These are phyloP conservation scores for Neurospora sp. DNA, from an alignment of 495 filamentous ascomycete genomes.

Conservation along the genomic window DNA sequence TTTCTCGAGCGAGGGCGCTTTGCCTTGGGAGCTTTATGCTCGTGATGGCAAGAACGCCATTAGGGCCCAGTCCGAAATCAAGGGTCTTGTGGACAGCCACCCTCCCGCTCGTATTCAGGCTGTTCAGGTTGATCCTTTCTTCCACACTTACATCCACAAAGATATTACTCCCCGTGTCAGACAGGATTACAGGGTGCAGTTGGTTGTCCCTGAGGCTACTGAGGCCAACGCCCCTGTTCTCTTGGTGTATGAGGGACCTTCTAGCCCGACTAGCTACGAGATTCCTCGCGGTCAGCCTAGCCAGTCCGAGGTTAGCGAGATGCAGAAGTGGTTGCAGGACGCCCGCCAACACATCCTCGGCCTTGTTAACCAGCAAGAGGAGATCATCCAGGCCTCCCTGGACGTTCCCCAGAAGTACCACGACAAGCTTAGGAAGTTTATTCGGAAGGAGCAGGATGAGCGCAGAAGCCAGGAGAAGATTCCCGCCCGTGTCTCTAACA, in stretches of 20 bases:
- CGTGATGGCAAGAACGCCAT: conserved; percentile 74
- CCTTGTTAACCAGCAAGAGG: conserved; percentile 60
- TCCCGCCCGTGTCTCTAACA: conserved; percentile 56
- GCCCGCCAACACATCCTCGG: conserved; percentile 60
- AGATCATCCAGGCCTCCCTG: conserved; percentile 54
- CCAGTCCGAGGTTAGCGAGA: conserved; percentile 18
- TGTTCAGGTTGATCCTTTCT: conserved; percentile 73
- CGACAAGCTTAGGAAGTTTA: conserved; percentile 67
- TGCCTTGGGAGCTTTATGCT: conserved; percentile 76
- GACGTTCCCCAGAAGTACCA: conserved; percentile 67
- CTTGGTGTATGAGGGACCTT: conserved; percentile 72
- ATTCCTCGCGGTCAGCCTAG: conserved; percentile 49
- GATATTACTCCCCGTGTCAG: conserved; percentile 53
- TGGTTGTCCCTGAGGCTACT: conserved; percentile 59
- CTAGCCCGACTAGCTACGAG: conserved; percentile 48
- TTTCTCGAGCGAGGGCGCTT: conserved; percentile 46
- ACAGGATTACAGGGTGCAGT: conserved; percentile 65
- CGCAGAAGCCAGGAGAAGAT: conserved; percentile 53
- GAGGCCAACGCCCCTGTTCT: conserved; percentile 56
- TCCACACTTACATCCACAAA: conserved; percentile 63
- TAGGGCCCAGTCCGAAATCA: conserved; percentile 71
- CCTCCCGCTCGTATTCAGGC: conserved; percentile 65
- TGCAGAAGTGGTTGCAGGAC: conserved; percentile 54
- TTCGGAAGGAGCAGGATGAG: conserved; percentile 62
- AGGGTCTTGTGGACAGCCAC: conserved; percentile 65